phyloP scores from a whole-genome alignment of 2,329 filamentous ascomycete species.

The Daldinia sp. region DNA sequence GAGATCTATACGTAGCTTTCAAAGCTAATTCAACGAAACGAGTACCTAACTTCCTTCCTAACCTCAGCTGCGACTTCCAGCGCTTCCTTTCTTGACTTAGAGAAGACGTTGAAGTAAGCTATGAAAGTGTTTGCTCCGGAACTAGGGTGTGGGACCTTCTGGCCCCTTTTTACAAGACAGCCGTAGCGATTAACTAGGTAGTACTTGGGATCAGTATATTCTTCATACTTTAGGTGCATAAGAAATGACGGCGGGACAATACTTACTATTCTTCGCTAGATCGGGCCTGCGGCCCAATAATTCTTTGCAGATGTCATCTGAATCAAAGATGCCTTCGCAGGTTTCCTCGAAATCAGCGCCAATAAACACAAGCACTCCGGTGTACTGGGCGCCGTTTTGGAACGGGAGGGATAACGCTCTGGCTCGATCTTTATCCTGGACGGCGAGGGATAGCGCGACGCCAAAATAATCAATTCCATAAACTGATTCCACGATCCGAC shows the following conservation, averaged over 20 bases:
- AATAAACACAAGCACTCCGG: conserved; percentile 48
- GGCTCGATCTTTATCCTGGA: conserved; percentile 43
- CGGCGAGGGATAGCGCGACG: conserved; percentile 43
- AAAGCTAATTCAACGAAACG: conserved; percentile 38
- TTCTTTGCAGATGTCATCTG: conserved; percentile 50
- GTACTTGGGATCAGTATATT: conserved; percentile 16
- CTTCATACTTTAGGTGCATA: not conserved
- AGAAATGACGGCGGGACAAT: no score
- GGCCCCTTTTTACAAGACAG: conserved; percentile 48
- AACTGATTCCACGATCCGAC: conserved; percentile 45
- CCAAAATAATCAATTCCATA: conserved; percentile 50
- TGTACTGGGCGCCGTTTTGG: conserved; percentile 42
- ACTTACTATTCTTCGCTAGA: conserved; percentile 41
- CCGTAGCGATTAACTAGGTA: conserved; percentile 41
- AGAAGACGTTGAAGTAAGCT: conserved; percentile 50
- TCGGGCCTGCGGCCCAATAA: conserved; percentile 46
- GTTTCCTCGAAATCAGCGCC: conserved; percentile 45
- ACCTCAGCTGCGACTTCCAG: conserved; percentile 43
- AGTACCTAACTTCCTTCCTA: conserved; percentile 44
- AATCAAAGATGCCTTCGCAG: conserved; percentile 49
- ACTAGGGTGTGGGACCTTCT: conserved; percentile 47
- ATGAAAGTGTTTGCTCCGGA: conserved; percentile 48
- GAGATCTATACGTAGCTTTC: not conserved
- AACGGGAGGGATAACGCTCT: conserved; percentile 44
- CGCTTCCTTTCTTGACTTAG: conserved; percentile 45